Evolutionary conservation across 179 eudicot species (phyloP), one percentile per base, ranked within the genome.

Genomic region (Gypsophila paniculata): DNA sequence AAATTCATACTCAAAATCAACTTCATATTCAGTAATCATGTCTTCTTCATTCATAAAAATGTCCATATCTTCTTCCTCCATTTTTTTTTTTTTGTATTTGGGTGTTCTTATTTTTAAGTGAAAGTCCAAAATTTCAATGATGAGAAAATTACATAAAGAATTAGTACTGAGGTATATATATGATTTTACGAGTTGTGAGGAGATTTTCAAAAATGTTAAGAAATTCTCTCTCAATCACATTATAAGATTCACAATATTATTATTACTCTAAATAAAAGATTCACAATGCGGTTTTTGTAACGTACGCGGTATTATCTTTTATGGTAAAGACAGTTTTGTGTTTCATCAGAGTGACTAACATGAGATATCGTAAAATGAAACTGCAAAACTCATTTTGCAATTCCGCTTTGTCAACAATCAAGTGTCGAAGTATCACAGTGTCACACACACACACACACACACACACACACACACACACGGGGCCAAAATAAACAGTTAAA

Each of bases 1-100:
- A 46, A 83, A 93, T 80, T 91, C 98, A 69, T 91, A 93, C 18
- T 86, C 88, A 9, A 72, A 72, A 76, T 93, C 97, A 48, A 84
- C n/a, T 44, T 83, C 94, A 9, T 81, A 88, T 13, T 77, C 80
- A 22, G 32, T 23, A 5, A 68, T 80, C 13, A 52, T 68, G 64
- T 76, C 82, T 69, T 82, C 85, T 60, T 84, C 86, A 10, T 74
- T 76, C 46, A 60, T 80, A 71, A 80, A 83, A 38, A 67, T 22
- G 19, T 61, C 34, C 14, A 21, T 65, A 9, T 69, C 72, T 36
- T 82, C 84, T 69, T 78, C 87, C 52, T 82, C 84, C 86, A 86
- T 83, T 29, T 12, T 22, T 14, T 21, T 18, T n/a, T n/a, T n/a
- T n/a, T n/a, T n/a, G n/a, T n/a, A 18, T 5, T 18, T 21, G 74